Conservation (phyloP, 805 yeast species). For the Metschnikowia santaceciliae region DNA sequence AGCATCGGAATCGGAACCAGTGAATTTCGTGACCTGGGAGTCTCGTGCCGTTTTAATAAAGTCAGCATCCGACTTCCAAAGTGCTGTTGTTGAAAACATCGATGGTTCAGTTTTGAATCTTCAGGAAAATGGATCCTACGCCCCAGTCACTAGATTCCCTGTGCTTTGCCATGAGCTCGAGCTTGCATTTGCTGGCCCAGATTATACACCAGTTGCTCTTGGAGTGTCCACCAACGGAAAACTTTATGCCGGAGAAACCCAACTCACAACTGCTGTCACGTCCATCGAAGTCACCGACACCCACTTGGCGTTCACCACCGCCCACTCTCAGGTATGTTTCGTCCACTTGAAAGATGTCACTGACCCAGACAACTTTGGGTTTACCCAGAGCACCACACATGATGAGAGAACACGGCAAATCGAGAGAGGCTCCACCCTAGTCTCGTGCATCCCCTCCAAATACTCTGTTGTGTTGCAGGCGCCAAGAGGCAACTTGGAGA, state of each 20-base stretch:
- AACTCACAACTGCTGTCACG: constrained; percentile 71
- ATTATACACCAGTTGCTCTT: constrained; percentile 41
- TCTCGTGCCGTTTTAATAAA: constrained; percentile 54
- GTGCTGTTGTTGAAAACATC: constrained; percentile 55
- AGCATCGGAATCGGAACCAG: constrained; percentile 30
- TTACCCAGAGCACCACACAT: constrained; percentile 20
- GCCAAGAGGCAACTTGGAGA: constrained; percentile 93
- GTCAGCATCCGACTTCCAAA: constrained; percentile 49
- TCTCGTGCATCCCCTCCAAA: constrained; percentile 75
- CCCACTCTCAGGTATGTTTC: constrained; percentile 78
- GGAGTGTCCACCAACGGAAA: constrained; percentile 79
- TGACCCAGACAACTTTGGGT: constrained; percentile 33
- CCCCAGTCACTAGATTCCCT: constrained; percentile 53
- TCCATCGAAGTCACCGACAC: constrained; percentile 71
- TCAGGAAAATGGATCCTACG: constrained; percentile 23
- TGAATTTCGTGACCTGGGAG: constrained; percentile 6
- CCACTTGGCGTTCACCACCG: constrained; percentile 79
- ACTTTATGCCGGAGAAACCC: constrained; percentile 57
- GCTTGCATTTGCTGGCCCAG: constrained; percentile 30
- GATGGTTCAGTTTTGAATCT: constrained; percentile 55
- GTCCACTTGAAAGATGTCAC: constrained; percentile 56
- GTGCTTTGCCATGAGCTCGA: constrained; percentile 60
- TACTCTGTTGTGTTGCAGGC: constrained; percentile 86
- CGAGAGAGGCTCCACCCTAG: constrained; percentile 88
- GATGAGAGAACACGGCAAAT: constrained; percentile 88